A percentile compares a stretch with the other conserved stretches of the same genome.
These are phyloP conservation scores for Ensete ventricosum DNA, from an alignment of 176 grass and related monocot species.

Conservation along the genomic window DNA sequence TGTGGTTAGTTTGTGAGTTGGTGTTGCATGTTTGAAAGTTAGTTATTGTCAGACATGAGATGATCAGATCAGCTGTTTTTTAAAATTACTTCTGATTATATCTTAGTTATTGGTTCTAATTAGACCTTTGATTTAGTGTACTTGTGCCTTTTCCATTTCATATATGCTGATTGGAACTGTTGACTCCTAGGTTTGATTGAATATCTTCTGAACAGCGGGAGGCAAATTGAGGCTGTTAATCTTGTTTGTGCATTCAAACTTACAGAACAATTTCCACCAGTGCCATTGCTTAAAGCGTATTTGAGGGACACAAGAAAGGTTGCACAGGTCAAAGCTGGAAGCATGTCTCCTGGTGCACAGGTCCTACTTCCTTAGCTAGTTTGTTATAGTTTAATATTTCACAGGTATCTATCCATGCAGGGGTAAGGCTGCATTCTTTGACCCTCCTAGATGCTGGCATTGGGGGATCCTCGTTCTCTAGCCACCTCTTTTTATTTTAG, in stretches of 20 bases:
- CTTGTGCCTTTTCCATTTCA: not conserved
- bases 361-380: slow-evolving; percentile 29
- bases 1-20: too few relatives aligned
- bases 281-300: slow-evolving; percentile 69
- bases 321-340: slow-evolving; percentile 51
- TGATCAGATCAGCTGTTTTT: too few relatives aligned
- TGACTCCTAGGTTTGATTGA: slow-evolving; percentile 62
- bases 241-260: slow-evolving; percentile 64
- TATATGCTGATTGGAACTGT: too few relatives aligned
- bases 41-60: too few relatives aligned
- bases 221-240: slow-evolving; percentile 81
- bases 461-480: too few relatives aligned
- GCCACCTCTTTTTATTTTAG: too few relatives aligned
- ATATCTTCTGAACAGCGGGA: slow-evolving; percentile 55
- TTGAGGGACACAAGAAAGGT: slow-evolving; percentile 62
- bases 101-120: not conserved
- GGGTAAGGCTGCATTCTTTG: too few relatives aligned
- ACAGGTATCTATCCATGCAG: not conserved
- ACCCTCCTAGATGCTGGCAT: too few relatives aligned
- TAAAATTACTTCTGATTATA: not conserved
- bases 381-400: not conserved
- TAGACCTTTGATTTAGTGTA: not conserved
- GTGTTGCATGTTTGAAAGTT: too few relatives aligned
- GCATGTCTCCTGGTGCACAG: slow-evolving; percentile 63
- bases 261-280: slow-evolving; percentile 62